phyloP scores from a whole-genome alignment of 2,329 filamentous ascomycete genomes.

The Phymatotrichopsis omnivora region DNA sequence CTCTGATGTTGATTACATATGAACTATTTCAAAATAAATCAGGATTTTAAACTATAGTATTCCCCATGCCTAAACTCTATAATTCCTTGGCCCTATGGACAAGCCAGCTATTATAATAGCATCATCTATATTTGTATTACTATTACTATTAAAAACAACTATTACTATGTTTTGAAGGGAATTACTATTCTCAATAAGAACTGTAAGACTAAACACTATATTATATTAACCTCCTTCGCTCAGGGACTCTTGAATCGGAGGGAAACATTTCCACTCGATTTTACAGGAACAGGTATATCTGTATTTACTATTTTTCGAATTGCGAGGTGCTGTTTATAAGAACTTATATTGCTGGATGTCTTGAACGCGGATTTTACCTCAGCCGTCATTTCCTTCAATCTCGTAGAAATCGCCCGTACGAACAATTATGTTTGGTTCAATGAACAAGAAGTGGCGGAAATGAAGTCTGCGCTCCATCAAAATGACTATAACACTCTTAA shows the following conservation, averaged over 20 bases:
- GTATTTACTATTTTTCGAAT: not conserved
- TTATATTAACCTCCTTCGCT: slow-evolving; percentile 35
- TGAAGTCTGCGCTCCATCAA: slow-evolving; percentile 41
- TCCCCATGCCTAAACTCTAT: too few species aligned
- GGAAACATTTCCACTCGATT: slow-evolving; percentile 31
- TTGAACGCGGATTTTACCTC: slow-evolving; percentile 41
- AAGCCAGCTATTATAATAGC: too few species aligned
- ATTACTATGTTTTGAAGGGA: too few species aligned
- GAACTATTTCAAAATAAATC: too few species aligned
- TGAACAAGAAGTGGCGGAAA: slow-evolving; percentile 37
- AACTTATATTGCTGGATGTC: slow-evolving; percentile 37
- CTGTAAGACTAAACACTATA: too few species aligned
- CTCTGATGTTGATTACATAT: too few species aligned
- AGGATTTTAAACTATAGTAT: too few species aligned
- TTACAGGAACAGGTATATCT: slow-evolving; percentile 29
- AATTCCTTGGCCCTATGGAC: too few species aligned
- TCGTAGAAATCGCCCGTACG: slow-evolving; percentile 39
- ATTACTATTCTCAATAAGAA: too few species aligned
- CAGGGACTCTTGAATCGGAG: slow-evolving; percentile 24
- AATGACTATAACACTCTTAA: slow-evolving; percentile 37
- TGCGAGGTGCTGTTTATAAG: not conserved
- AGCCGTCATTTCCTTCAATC: slow-evolving; percentile 40
- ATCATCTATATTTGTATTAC: too few species aligned
- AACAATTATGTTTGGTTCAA: slow-evolving; percentile 42
- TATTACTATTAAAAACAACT: too few species aligned